Evolutionary conservation across 345 rosid species (phyloP).

Genomic region (Ceriops zippeliana): DNA sequence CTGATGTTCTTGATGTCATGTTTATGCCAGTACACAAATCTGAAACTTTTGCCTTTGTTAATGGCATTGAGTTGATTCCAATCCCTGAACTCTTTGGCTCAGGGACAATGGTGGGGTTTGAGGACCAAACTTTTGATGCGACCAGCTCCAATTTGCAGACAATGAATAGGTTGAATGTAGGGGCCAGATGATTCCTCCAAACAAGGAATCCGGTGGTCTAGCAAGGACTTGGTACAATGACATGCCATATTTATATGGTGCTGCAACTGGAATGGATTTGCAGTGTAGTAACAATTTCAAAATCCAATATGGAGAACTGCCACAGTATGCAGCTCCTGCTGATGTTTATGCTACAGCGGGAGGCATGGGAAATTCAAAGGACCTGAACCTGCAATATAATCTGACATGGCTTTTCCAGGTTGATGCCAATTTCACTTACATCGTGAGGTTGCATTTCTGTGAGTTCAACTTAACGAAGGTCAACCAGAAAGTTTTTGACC

Average conservation of each 20-base stretch:
- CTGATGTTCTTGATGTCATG: constrained; percentile 36
- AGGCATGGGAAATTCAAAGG: constrained; percentile 40
- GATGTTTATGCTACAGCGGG: constrained; percentile 63
- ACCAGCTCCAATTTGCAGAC: constrained; percentile 42
- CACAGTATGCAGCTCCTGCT: constrained; percentile 43
- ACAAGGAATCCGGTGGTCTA: constrained; percentile 53
- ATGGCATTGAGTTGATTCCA: constrained; percentile 63
- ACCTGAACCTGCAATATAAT: constrained; percentile 45
- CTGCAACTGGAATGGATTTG: constrained; percentile 38
- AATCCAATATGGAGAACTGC: constrained; percentile 40
- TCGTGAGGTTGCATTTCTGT: constrained; percentile 72
- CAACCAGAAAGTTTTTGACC: constrained; percentile 63
- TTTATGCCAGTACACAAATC: constrained; percentile 51
- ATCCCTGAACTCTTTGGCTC: constrained; percentile 54
- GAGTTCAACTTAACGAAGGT: constrained; percentile 42
- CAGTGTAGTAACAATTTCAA: constrained; percentile 15
- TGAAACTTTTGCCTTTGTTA: constrained; percentile 55
- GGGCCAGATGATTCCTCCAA: constrained; percentile 56
- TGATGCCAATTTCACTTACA: constrained; percentile 63
- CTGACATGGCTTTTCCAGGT: constrained; percentile 71
- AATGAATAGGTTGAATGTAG: constrained; percentile 70
- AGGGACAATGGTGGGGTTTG: constrained; percentile 49
- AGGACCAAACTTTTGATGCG: constrained; percentile 35
- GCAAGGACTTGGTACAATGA: constrained; percentile 75
- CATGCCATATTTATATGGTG: constrained; percentile 50